Evolutionary conservation across 1,284 basidiomycete species (phyloP), one percentile per base, ranked within the genome.

Genomic region (Bondarzewia mesenterica): DNA sequence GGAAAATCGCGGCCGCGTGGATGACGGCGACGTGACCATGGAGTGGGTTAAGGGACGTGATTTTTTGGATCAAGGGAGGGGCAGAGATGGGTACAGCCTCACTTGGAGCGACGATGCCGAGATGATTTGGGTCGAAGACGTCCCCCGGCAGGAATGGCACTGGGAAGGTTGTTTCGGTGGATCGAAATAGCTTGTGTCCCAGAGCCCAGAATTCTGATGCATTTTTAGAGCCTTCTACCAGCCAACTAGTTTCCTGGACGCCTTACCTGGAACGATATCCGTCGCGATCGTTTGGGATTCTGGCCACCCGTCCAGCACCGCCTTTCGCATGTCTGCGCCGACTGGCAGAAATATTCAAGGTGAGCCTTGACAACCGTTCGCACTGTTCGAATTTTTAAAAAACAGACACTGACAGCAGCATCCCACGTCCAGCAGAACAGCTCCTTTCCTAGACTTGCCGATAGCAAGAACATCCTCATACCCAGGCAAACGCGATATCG

Each of bases 1-100:
- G 71, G 58, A 75, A 75, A 52, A 75, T 66, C 1, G 65, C 58
- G 10, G 68, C 67, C 7, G 66, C 62, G 52, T 71, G 68, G 21
- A 75, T 69, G 10, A 64, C 68, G 5, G 70, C 66, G n/a, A 70
- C 53, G 44, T 65, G 63, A 5, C 68, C 67, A 42, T 63, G 66
- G 5, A 76, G 63, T 2, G 65, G 64, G 14, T 59, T 63, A n/a
- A 74, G 51, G 10, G 55, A 45, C 16, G 48, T 46, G 4, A 72
- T 58, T 27, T 57, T 56, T 8, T 66, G 66, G 5, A 56, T 57
- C 52, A 0, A 51, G 39, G 5, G 60, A 57, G 5, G 51, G 49
- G 3, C 53, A 48, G 35, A 27, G 2, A 59, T 45, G 42, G 5
- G 57, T 15, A 16, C 7, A 4, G 40, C 37, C 40, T 23, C 15